Percentiles rank a stretch among this genome's conserved stretches.
phyloP scores from a whole-genome alignment of 2,329 filamentous ascomycete genomes.

The Dothistroma pini region DNA sequence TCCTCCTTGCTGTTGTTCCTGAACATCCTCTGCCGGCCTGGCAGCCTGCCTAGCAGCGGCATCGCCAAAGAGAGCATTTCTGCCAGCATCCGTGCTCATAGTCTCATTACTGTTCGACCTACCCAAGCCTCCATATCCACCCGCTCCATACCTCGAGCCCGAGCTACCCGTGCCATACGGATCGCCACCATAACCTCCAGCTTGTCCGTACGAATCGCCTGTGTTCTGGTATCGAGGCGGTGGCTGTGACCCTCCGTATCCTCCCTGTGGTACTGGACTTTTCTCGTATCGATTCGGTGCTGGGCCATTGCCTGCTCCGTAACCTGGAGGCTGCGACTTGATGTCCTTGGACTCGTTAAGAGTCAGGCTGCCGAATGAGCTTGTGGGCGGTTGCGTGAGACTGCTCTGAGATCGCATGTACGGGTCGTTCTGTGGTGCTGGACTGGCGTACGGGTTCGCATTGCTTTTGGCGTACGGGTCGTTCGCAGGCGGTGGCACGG shows the following conservation, averaged over 20 bases:
- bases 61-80: constrained; percentile 63
- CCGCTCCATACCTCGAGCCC: constrained; percentile 44
- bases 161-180: constrained; percentile 46
- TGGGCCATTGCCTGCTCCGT: constrained; percentile 23
- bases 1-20: constrained; percentile 27
- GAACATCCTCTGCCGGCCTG: constrained; percentile 38
- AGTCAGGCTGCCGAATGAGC: constrained; percentile 31
- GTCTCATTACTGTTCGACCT: constrained; percentile 49
- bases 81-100: constrained; percentile 51
- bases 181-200: constrained; percentile 50
- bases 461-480: constrained; percentile 27
- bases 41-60: constrained; percentile 51
- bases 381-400: constrained; percentile 30
- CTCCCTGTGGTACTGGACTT: constrained; percentile 42
- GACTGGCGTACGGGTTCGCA: constrained; percentile 34
- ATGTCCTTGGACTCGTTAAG: constrained; percentile 22
- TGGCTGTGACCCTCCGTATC: constrained; percentile 38
- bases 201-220: constrained; percentile 38
- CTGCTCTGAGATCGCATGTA: constrained; percentile 29
- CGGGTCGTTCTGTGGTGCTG: constrained; percentile 26
- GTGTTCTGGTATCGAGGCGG: constrained; percentile 25
- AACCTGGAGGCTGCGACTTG: constrained; percentile 34
- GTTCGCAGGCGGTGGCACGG: constrained; percentile 40
- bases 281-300: constrained; percentile 42
- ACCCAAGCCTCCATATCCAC: constrained; percentile 57